phyloP scores from a whole-genome alignment of 106 monocot genomes.

The Cymbidium sinense region DNA sequence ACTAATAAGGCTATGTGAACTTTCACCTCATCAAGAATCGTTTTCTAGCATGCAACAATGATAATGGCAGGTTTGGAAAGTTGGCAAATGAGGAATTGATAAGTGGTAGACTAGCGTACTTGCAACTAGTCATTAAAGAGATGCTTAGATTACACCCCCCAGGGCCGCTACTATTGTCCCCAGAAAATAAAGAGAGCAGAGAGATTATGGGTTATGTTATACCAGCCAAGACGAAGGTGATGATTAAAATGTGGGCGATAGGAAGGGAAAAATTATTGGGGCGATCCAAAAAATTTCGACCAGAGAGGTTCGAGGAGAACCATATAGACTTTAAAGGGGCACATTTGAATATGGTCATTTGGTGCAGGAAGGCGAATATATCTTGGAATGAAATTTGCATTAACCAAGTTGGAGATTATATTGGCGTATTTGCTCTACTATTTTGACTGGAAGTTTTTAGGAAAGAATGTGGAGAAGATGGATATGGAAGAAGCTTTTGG shows the following conservation, averaged over 20 bases:
- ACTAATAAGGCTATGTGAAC: too few relatives aligned
- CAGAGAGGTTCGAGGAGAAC: slow-evolving; percentile 11
- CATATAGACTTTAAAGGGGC: not conserved
- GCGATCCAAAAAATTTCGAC: not conserved
- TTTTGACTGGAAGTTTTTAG: slow-evolving; percentile 10
- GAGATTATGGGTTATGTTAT: slow-evolving; percentile 8
- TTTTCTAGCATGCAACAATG: too few relatives aligned
- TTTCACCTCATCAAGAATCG: too few relatives aligned
- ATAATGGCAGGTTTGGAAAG: too few relatives aligned
- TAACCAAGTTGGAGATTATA: not conserved
- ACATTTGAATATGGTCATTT: slow-evolving; percentile 9
- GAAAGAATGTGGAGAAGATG: not conserved
- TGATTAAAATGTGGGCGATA: slow-evolving; percentile 12
- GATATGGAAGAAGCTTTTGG: slow-evolving; percentile 12
- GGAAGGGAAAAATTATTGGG: not conserved
- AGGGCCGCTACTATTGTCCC: slow-evolving; percentile 1
- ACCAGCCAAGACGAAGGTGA: slow-evolving; percentile 2
- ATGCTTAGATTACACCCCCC: slow-evolving; percentile 14
- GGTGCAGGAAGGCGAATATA: slow-evolving; percentile 8
- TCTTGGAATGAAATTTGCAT: slow-evolving; percentile 4
- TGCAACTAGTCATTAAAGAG: slow-evolving; percentile 8
- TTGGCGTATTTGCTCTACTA: slow-evolving; percentile 3
- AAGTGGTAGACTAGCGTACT: not conserved
- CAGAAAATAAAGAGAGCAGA: not conserved
- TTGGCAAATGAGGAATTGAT: too few relatives aligned